phyloP scores from a whole-genome alignment of 2,329 filamentous ascomycete genomes.

The Fusarium sp. region DNA sequence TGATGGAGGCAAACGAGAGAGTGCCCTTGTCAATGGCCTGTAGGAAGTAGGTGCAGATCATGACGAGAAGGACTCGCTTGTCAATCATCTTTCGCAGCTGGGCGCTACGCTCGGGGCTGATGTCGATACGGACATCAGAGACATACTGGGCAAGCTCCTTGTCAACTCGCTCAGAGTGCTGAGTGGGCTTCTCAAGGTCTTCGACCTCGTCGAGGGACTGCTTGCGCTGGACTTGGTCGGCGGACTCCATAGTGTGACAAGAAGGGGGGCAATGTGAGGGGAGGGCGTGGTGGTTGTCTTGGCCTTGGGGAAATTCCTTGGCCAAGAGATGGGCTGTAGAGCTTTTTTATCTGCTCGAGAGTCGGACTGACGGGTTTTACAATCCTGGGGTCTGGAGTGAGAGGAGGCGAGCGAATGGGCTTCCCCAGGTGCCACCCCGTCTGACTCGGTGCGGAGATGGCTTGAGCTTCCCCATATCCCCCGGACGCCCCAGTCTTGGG shows the following conservation, averaged over 20 bases:
- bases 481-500: background rate
- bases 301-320: background rate
- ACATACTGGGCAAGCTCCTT: slow-evolving; percentile 76
- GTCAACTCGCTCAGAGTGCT: slow-evolving; percentile 67
- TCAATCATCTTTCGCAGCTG: slow-evolving; percentile 75
- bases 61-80: slow-evolving; percentile 73
- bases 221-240: slow-evolving; percentile 22
- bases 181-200: slow-evolving; percentile 57
- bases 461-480: slow-evolving; percentile 5
- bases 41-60: slow-evolving; percentile 80
- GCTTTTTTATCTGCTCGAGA: background rate
- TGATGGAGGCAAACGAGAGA: slow-evolving; percentile 72
- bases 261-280: background rate
- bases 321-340: background rate
- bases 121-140: slow-evolving; percentile 64
- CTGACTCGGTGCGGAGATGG: slow-evolving; percentile 6
- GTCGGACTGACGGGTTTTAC: background rate
- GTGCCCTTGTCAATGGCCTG: slow-evolving; percentile 78
- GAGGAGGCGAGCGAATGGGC: background rate
- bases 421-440: background rate
- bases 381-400: background rate
- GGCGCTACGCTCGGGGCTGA: slow-evolving; percentile 69
- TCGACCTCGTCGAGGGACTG: slow-evolving; percentile 43
- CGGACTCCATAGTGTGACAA: slow-evolving; percentile 18
- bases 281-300: background rate